Evolutionary conservation across 75 land plant genomes (phyloP).

Genomic region (Gnetum montanum): DNA sequence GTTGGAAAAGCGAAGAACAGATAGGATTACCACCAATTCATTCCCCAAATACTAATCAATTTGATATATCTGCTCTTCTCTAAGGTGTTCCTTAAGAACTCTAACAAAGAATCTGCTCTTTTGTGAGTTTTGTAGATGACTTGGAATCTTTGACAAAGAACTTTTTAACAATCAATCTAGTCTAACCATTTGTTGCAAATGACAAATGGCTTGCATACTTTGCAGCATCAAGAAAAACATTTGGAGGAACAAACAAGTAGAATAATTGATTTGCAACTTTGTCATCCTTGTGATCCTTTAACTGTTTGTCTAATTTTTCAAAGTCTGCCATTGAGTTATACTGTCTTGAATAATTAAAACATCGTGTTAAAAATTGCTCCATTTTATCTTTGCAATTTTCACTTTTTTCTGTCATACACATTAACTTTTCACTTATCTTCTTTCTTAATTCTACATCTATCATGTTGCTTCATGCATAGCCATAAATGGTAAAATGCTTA

Average conservation of each 20-base stretch:
- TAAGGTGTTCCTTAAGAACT: conserved; percentile 66
- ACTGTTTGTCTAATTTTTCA: conserved; percentile 51
- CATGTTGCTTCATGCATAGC: conserved; percentile 91
- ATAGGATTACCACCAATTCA: conserved; percentile 92
- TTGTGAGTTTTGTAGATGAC: conserved; percentile 90
- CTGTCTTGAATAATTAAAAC: conserved; percentile 91
- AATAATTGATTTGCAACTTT: conserved; percentile 80
- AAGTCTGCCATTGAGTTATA: conserved; percentile 76
- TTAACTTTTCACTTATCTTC: conserved; percentile 73
- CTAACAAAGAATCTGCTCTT: too few relatives aligned
- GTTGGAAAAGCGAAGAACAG: conserved; percentile 91
- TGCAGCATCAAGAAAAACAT: conserved; percentile 86
- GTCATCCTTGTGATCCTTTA: conserved; percentile 79
- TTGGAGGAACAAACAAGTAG: conserved; percentile 87
- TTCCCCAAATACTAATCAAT: conserved; percentile 97
- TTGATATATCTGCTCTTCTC: conserved; percentile 91
- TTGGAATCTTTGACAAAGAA: conserved; percentile 96
- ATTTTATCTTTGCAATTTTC: conserved; percentile 86
- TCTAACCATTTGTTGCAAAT: conserved; percentile 83
- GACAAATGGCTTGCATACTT: conserved; percentile 81
- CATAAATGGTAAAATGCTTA: conserved; percentile 72
- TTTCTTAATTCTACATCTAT: conserved; percentile 74
- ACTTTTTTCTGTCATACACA: conserved; percentile 87
- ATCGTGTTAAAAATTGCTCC: conserved; percentile 67
- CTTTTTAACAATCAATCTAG: conserved; percentile 92